Percentiles rank a stretch among this genome's conserved stretches.
Conservation (phyloP, 768 basidiomycete species). For the Fistulinella prunicolor region DNA sequence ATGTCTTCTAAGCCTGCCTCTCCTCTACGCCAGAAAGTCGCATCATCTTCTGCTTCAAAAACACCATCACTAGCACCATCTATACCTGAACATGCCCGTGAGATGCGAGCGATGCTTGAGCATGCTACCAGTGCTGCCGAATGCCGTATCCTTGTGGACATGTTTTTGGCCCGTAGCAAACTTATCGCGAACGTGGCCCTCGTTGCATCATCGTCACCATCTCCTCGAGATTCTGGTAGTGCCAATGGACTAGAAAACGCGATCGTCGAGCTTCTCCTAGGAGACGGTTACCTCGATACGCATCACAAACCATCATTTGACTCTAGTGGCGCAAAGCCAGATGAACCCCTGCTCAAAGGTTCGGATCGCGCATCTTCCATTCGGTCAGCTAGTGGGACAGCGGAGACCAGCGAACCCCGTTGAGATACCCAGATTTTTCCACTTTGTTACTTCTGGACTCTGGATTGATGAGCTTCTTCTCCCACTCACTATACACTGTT, state of each 20-base stretch:
- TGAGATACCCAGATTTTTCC: conserved; percentile 14
- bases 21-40: conserved; percentile 6
- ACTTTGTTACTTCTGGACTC: neutral
- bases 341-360: neutral
- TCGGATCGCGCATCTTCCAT: neutral
- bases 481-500: conserved; percentile 9
- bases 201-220: conserved; percentile 35
- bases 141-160: conserved; percentile 81
- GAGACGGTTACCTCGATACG: conserved; percentile 20
- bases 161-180: conserved; percentile 69
- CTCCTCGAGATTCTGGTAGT: conserved; percentile 34
- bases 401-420: conserved; percentile 5
- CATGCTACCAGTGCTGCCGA: conserved; percentile 75
- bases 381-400: neutral
- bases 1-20: conserved; percentile 14
- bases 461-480: conserved; percentile 12
- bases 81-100: conserved; percentile 48
- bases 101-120: conserved; percentile 65
- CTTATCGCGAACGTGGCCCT: conserved; percentile 35
- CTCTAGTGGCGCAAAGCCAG: neutral
- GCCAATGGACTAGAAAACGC: conserved; percentile 40
- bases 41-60: conserved; percentile 15
- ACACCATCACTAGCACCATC: conserved; percentile 21
- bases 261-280: conserved; percentile 47
- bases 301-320: neutral